Conservation (phyloP, 2,329 filamentous ascomycete genomes). For the Exophiala aquamarina region DNA sequence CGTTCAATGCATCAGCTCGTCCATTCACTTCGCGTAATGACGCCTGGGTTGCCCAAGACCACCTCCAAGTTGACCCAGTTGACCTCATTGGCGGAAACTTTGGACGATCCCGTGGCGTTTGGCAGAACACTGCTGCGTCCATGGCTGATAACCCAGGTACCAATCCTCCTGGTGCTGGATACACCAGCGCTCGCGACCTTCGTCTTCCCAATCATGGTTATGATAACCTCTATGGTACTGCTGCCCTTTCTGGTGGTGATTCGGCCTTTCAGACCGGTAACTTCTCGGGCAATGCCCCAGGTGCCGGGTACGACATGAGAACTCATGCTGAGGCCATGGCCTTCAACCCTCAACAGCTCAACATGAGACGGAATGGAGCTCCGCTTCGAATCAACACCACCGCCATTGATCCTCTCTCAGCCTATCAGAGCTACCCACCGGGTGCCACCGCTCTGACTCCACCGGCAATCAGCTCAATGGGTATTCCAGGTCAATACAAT, state of each 20-base stretch:
- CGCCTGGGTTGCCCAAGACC: slow-evolving; percentile 44
- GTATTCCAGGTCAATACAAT: slow-evolving; percentile 18
- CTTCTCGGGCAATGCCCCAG: slow-evolving; percentile 15
- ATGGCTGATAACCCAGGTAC: slow-evolving; percentile 18
- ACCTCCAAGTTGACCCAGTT: slow-evolving; percentile 48
- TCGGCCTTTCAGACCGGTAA: slow-evolving; percentile 19
- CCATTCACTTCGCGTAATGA: slow-evolving; percentile 42
- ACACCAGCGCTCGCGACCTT: slow-evolving; percentile 19
- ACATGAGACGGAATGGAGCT: slow-evolving; percentile 21
- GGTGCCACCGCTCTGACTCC: slow-evolving; percentile 18
- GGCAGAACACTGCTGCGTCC: slow-evolving; percentile 27
- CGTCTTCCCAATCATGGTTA: slow-evolving; percentile 22
- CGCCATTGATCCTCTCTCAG: slow-evolving; percentile 18
- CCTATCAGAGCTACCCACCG: slow-evolving; percentile 16
- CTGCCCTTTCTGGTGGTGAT: slow-evolving; percentile 19
- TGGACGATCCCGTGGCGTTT: slow-evolving; percentile 34
- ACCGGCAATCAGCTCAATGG: slow-evolving; percentile 22
- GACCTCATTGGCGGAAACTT: slow-evolving; percentile 42
- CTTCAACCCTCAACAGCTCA: slow-evolving; percentile 13
- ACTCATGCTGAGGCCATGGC: slow-evolving; percentile 16
- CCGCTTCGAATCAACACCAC: slow-evolving; percentile 22
- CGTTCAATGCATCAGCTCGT: slow-evolving; percentile 53
- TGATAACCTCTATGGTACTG: slow-evolving; percentile 20
- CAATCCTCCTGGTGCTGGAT: slow-evolving; percentile 16
- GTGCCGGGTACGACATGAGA: slow-evolving; percentile 20